Percentiles rank a stretch among this genome's conserved stretches.
Conservation (phyloP, 2,329 filamentous ascomycete genomes). For the Fusarium devonianum region DNA sequence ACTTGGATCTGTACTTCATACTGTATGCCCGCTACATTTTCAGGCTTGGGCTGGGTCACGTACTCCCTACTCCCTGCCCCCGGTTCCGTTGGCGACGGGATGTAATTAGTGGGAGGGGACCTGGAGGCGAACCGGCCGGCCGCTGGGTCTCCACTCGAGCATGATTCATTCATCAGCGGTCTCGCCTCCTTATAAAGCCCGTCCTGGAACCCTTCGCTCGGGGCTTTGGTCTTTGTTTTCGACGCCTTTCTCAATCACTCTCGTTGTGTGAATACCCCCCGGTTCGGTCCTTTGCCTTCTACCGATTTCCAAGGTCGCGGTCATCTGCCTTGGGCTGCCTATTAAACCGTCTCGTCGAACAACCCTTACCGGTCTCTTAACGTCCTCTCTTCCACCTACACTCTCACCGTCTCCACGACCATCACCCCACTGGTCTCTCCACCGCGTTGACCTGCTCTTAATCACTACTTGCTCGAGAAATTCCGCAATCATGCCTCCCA, state of each 20-base stretch:
- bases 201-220: conserved; percentile 16
- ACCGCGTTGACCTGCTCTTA: conserved; percentile 3
- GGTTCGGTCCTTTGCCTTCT: conserved; percentile 25
- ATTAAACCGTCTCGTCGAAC: conserved; percentile 6
- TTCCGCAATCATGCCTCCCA: conserved; percentile 65
- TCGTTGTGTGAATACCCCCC: conserved; percentile 24
- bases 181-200: conserved; percentile 40
- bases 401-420: conserved; percentile 27
- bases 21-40: conserved; percentile 27
- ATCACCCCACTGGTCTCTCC: conserved; percentile 11
- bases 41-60: conserved; percentile 19
- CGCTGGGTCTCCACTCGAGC: conserved; percentile 38
- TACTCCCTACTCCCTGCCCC: conserved; percentile 13
- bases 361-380: conserved; percentile 18
- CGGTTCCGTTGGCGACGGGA: conserved; percentile 15
- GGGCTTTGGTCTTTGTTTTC: conserved; percentile 3
- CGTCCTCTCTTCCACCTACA: conserved; percentile 6
- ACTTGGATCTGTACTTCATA: conserved; percentile 18
- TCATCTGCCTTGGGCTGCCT: conserved; percentile 21
- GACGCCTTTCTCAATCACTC: conserved; percentile 23
- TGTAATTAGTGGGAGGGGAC: conserved; percentile 29
- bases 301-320: conserved; percentile 19
- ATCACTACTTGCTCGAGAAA: background rate
- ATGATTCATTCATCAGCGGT: conserved; percentile 45
- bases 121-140: conserved; percentile 40